A percentile compares a stretch with the other conserved stretches of the same genome.
Conservation (phyloP, 2,329 filamentous ascomycete genomes). For the Nakataea oryzae region DNA sequence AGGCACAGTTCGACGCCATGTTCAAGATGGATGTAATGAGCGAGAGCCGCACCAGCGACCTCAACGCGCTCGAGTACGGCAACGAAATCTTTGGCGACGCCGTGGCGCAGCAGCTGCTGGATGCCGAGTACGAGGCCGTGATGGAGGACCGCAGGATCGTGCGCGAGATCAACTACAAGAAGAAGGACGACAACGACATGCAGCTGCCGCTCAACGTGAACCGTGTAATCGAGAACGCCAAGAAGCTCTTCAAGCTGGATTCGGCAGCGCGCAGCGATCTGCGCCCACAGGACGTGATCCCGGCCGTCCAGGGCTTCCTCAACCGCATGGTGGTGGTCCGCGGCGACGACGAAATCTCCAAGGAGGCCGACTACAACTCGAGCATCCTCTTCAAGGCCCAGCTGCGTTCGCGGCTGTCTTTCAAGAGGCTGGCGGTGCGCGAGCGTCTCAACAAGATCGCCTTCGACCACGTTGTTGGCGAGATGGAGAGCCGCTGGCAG, state of each 20-base stretch:
- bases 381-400: conserved; percentile 90
- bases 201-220: conserved; percentile 87
- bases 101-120: conserved; percentile 76
- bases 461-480: conserved; percentile 84
- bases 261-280: conserved; percentile 79
- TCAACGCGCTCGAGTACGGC: conserved; percentile 77
- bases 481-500: conserved; percentile 80
- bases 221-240: conserved; percentile 83
- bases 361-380: conserved; percentile 78
- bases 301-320: conserved; percentile 64
- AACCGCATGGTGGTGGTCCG: conserved; percentile 76
- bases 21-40: conserved; percentile 86
- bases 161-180: conserved; percentile 52
- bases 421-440: conserved; percentile 81
- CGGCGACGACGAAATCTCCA: conserved; percentile 70
- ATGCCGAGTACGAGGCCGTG: conserved; percentile 78
- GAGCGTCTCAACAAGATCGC: conserved; percentile 83
- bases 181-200: conserved; percentile 75
- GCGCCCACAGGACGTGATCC: conserved; percentile 78
- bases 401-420: conserved; percentile 78
- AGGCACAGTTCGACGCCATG: conserved; percentile 65
- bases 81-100: conserved; percentile 79
- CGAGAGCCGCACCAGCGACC: conserved; percentile 37
- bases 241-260: conserved; percentile 83
- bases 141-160: conserved; percentile 64